Evolutionary conservation across 192 early-diverging fungal genomes (phyloP).

Genomic region (Umbelopsis vinacea): DNA sequence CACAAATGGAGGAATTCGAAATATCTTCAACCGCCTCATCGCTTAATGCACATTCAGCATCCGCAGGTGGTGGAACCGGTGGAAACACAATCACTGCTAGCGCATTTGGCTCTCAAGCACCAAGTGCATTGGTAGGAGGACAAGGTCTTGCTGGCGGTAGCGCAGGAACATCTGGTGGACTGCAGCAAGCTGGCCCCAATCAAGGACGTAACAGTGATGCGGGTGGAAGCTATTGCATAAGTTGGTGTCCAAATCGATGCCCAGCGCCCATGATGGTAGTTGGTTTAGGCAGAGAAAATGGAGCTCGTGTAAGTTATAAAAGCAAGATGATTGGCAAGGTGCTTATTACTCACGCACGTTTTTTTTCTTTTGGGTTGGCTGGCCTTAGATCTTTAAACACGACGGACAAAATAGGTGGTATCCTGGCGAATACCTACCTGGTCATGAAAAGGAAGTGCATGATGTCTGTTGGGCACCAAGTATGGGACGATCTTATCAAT

Average conservation of each 20-base stretch:
- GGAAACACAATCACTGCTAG: background rate
- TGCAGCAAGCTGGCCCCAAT: background rate
- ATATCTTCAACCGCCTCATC: constrained; percentile 18
- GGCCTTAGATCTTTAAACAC: constrained; percentile 59
- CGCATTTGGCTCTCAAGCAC: background rate
- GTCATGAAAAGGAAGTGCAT: constrained; percentile 67
- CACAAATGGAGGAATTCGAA: constrained; percentile 67
- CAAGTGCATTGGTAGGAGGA: background rate
- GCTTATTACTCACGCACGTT: background rate
- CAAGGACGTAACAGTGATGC: constrained; percentile 51
- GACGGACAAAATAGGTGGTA: constrained; percentile 68
- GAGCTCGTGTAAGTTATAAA: constrained; percentile 59
- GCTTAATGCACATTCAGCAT: background rate
- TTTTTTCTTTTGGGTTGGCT: background rate
- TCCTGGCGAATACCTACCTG: constrained; percentile 55
- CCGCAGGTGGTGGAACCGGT: background rate
- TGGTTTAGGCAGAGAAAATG: constrained; percentile 81
- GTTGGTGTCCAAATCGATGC: constrained; percentile 88
- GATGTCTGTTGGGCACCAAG: constrained; percentile 75
- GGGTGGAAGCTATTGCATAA: constrained; percentile 80
- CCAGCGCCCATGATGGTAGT: constrained; percentile 81
- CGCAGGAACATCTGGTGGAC: background rate
- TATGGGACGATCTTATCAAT: constrained; percentile 75
- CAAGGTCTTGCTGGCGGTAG: background rate
- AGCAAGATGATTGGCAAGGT: background rate